Base-by-base conservation (phyloP, 2,329 filamentous ascomycete genomes). In the Cladophialophora exuberans region DNA sequence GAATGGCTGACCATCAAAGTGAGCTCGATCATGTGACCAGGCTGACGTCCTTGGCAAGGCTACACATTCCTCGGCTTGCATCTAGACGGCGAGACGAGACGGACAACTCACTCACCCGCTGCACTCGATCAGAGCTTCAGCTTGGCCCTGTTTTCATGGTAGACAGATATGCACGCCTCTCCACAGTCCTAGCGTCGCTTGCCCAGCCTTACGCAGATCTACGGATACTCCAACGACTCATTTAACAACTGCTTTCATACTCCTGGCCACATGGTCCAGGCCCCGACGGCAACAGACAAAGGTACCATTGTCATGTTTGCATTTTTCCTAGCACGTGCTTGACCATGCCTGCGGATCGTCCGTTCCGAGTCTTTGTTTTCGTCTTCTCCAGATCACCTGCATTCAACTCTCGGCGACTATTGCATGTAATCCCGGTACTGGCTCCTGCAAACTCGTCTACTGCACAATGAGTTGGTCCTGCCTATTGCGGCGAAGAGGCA, bases 281-380 rank as follows among this genome's bases (percentile, higher is more conserved):
- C 43, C 48, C 36, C 35, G 25, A 4, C 26, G 28, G 17, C 15
- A 18, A 22, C 33, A 23, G 30, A 57, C 50, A 54, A 57, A 53
- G 55, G 28, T 22, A 30, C 22, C 20, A 47, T 55, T 50, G 46
- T 50, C 33, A 13, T 7, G n/a, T 39, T 13, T 35, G 38, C 35
- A 42, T 28, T 30, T 50, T 45, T 54, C 26, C 25, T 28, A 22
- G 45, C 57, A 54, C 53, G 50, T 56, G 57, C 18, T 15, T 49
- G 23, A 25, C 18, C n/a, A 44, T 54, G 33, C 45, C 20, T 28
- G 50, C 50, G 30, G 42, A 35, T 25, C 23, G 13, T 35, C 35
- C 20, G 11, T 42, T 20, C 11, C 15, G 22, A 6, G 43, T 48
- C 47, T 45, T 56, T 57, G 48, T 52, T 36, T 26, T 46, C 47